Conservation (phyloP, 1,139 yeast species). For the Yamadazyma kanchanaburiensis region DNA sequence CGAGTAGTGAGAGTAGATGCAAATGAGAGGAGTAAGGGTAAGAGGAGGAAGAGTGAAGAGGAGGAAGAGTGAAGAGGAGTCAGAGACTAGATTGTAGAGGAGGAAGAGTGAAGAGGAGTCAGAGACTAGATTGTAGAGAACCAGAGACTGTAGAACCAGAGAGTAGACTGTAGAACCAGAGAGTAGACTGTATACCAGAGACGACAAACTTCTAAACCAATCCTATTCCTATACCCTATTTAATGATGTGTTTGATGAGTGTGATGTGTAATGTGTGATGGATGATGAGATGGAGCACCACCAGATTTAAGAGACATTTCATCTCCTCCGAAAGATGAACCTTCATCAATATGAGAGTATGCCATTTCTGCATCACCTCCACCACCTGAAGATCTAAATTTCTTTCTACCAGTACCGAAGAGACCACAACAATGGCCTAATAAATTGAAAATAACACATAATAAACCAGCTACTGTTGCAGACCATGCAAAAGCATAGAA, state of each 20-base stretch:
- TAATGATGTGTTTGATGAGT: conserved; percentile 6
- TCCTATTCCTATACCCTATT: not conserved
- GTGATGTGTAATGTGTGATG: too few species aligned
- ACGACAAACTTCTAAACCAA: too few species aligned
- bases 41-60: too few species aligned
- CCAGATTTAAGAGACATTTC: conserved; percentile 5
- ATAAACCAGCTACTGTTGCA: conserved; percentile 34
- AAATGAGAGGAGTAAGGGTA: too few species aligned
- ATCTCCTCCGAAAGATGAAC: conserved; percentile 4
- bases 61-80: too few species aligned
- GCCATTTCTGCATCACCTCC: conserved; percentile 21
- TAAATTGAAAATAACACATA: conserved; percentile 31
- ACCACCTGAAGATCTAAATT: conserved; percentile 23
- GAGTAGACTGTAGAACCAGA: too few species aligned
- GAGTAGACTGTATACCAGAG: too few species aligned
- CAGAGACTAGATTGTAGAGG: too few species aligned
- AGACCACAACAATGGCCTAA: conserved; percentile 46
- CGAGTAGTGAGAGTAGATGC: too few species aligned
- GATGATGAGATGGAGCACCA: not conserved
- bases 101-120: too few species aligned
- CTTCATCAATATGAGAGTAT: conserved; percentile 19
- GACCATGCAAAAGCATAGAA: conserved; percentile 46
- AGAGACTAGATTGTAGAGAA: too few species aligned
- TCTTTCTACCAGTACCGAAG: conserved; percentile 31
- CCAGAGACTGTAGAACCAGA: too few species aligned